Evolutionary conservation across 2,329 filamentous ascomycete genomes (phyloP).

Genomic region (Neoarthrinium moseri): DNA sequence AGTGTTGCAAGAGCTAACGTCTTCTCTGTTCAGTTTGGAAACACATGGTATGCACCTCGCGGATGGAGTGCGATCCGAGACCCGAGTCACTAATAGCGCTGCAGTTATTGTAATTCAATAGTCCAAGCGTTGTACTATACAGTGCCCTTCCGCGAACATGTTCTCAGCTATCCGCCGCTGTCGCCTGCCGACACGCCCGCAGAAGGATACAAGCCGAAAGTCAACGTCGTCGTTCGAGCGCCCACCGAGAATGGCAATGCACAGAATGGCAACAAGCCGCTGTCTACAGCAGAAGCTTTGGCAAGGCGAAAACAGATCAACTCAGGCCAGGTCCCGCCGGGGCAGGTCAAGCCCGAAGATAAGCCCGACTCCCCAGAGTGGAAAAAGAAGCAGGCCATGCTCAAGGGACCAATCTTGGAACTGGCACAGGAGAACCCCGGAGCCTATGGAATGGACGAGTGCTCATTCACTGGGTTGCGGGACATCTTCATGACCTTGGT

Average conservation of each 20-base stretch:
- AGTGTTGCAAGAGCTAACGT: background rate
- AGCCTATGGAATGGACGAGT: constrained; percentile 90
- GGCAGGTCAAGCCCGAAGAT: constrained; percentile 72
- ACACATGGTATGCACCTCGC: constrained; percentile 72
- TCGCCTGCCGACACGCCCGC: constrained; percentile 66
- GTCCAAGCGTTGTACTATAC: constrained; percentile 97
- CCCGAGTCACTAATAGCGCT: constrained; percentile 21
- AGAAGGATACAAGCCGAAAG: constrained; percentile 53
- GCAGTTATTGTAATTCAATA: constrained; percentile 96
- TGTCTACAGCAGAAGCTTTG: constrained; percentile 54
- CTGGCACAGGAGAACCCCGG: constrained; percentile 77
- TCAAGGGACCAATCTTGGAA: constrained; percentile 82
- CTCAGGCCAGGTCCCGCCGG: constrained; percentile 52
- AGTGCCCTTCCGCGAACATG: constrained; percentile 86
- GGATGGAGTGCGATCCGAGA: constrained; percentile 14
- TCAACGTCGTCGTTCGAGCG: constrained; percentile 62
- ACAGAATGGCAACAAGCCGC: constrained; percentile 49
- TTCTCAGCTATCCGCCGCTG: constrained; percentile 83
- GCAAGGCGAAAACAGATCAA: constrained; percentile 56
- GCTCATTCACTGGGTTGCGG: constrained; percentile 89
- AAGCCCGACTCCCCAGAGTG: constrained; percentile 94
- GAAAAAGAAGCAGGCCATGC: constrained; percentile 94
- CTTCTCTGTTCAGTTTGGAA: constrained; percentile 71
- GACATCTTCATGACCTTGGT: constrained; percentile 94
- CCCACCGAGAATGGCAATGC: constrained; percentile 48